Base-by-base conservation (phyloP, 371 early-diverging fungal genomes). In the Actinomucor elegans region DNA sequence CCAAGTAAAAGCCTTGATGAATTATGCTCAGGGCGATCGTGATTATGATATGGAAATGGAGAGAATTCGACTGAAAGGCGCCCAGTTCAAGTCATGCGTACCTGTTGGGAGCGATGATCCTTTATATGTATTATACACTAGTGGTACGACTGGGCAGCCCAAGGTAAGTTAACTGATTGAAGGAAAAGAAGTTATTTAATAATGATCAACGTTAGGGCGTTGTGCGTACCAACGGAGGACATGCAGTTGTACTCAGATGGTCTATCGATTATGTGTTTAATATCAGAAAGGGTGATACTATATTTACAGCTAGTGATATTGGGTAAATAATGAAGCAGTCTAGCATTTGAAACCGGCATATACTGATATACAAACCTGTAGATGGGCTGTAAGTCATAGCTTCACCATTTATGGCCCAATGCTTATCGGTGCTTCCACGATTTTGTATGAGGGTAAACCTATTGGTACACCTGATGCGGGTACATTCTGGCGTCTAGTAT, bases 351-450 rank as follows among this genome's bases (percentile, higher is more conserved):
- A n/a, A n/a, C n/a, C n/a, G n/a, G n/a, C n/a, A n/a, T n/a, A n/a
- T n/a, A n/a, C n/a, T n/a, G n/a, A n/a, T n/a, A n/a, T n/a, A n/a
- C n/a, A n/a, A n/a, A n/a, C 20, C 5, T 24, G 17, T 34, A 71
- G 74, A 57, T 96, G 96, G 96, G 94, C 93, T 23, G 92, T 95
- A 0, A 97, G 97, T 26, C 97, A 97, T 34, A 83, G 82, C 28
- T 93, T 87, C 70, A 92, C 91, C 15, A 76, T 93, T 36, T 98
- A 98, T 71, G 97, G 92, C 0, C 97, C 97, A 8, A 72, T 98
- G 46, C 52, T 90, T 29, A 77, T 85, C 37, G 97, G 97, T 29
- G 81, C 83, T 8, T 93, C 95, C 0, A 90, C 94, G 0, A 85
- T 97, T 24, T 64, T 97, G 15, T 94, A 92, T 69, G 97, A 96